Base-by-base conservation (phyloP, 495 filamentous ascomycete genomes). In the Lophium mytilinum region DNA sequence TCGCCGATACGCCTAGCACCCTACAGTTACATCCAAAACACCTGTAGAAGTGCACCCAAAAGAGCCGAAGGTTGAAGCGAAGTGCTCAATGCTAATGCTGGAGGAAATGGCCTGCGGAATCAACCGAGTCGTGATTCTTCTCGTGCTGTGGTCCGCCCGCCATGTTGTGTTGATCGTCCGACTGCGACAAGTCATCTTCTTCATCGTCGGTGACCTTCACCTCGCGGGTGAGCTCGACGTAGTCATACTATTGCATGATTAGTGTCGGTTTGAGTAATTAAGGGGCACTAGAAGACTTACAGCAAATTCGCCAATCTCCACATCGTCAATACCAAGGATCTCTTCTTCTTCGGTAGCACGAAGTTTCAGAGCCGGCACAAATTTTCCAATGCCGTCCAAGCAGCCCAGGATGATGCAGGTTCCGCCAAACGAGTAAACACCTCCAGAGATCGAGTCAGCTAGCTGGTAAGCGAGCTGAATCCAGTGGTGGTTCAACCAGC, bases 261-360 rank as follows among this genome's bases (percentile, higher is more conserved):
- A 62, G 52, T 56, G 35, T 18, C 34, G 11, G 30, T 7, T 17
- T 18, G 14, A 30, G 18, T 36, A 18, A 58, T 42, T 55, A n/a
- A 54, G 55, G 19, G 34, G 15, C 10, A n/a, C 37, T 48, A 9
- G 18, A 39, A 52, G 18, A 75, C 80, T 66, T 77, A 83, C 80
- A 39, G 93, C 93, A 72, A 96, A 97, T 76, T 97, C 92, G 69
- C 92, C 92, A 68, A 96, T 92, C 75, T 97, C 90, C 33, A 88
- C 84, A 68, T 96, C 92, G 68, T 97, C 92, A 57, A 96, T 91
- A 62, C 92, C 92, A 52, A 91, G 75, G 37, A 95, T 84, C 72
- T 97, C 92, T 35, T 89, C 85, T 57, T 94, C 88, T 67, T 95
- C 88, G 15, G 74, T 75, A 0, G 86, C 86, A 43, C 92, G 88